phyloP scores from a whole-genome alignment of 176 grass and related monocot genomes.

The Aegilops umbellulata region DNA sequence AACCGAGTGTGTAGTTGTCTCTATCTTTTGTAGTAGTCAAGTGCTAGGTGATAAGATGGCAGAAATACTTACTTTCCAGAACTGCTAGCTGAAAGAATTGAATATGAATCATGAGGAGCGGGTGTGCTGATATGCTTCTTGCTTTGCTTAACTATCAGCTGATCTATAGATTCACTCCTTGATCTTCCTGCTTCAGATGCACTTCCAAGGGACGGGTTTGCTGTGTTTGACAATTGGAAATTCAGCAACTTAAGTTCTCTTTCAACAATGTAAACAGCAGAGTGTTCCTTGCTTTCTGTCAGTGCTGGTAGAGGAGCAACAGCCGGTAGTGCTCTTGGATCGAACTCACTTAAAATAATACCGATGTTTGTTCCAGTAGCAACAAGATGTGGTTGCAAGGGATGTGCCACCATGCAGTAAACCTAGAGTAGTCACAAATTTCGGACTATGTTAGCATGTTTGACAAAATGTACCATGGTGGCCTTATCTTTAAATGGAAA shows the following conservation, averaged over 20 bases:
- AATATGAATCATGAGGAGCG: conserved; percentile 95
- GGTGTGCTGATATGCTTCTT: conserved; percentile 99
- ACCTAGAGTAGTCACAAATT: conserved; percentile 55
- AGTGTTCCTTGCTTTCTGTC: conserved; percentile 76
- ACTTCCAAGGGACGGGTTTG: conserved; percentile 74
- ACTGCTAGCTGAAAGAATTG: conserved; percentile 82
- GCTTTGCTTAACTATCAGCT: conserved; percentile 80
- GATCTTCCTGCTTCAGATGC: conserved; percentile 62
- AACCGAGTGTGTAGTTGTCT: not conserved
- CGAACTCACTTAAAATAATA: conserved; percentile 96
- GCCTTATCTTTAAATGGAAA: not conserved
- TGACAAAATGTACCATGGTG: conserved; percentile 14
- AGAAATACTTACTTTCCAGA: conserved; percentile 87
- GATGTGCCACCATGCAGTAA: conserved; percentile 99
- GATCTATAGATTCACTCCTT: conserved; percentile 60
- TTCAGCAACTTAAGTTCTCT: conserved; percentile 95
- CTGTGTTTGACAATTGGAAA: conserved; percentile 85
- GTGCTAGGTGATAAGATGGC: not conserved
- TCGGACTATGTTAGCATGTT: conserved; percentile 29
- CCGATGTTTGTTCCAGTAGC: conserved; percentile 99
- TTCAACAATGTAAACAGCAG: conserved; percentile 95
- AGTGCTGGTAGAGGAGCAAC: conserved; percentile 71
- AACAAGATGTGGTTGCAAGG: conserved; percentile 95
- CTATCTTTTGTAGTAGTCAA: not conserved
- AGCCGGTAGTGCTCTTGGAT: conserved; percentile 90